Evolutionary conservation across 2,329 filamentous ascomycete species (phyloP).

Genomic region (Penicillium griseofulvum): DNA sequence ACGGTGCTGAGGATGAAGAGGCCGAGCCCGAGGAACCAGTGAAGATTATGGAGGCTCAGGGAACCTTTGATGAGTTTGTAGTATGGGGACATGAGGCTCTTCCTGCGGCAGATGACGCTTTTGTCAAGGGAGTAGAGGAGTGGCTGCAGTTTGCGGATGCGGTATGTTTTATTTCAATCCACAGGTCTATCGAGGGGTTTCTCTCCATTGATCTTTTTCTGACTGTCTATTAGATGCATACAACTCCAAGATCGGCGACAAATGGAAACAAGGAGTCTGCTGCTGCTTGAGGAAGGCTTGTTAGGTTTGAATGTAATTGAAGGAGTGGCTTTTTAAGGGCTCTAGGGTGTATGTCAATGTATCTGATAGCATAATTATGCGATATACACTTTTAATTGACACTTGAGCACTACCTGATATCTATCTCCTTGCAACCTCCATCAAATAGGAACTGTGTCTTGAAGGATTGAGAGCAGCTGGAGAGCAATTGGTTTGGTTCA

Average conservation of each 20-base stretch:
- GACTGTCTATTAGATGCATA: slow-evolving; percentile 29
- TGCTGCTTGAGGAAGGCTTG: not conserved
- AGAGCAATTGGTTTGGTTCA: no score
- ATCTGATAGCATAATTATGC: not conserved
- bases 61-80: slow-evolving; percentile 69
- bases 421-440: not conserved
- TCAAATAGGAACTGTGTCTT: not conserved
- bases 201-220: slow-evolving; percentile 4
- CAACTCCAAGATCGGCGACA: slow-evolving; percentile 4
- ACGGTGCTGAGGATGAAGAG: slow-evolving; percentile 46
- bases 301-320: not conserved
- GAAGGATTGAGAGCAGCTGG: not conserved
- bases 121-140: slow-evolving; percentile 72
- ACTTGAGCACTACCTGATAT: no score
- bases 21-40: slow-evolving; percentile 51
- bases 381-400: not conserved
- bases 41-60: slow-evolving; percentile 59
- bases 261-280: slow-evolving; percentile 7
- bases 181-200: not conserved
- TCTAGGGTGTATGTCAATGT: not conserved
- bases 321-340: not conserved
- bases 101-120: slow-evolving; percentile 65
- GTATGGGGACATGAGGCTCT: slow-evolving; percentile 80
- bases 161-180: slow-evolving; percentile 46
- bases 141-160: slow-evolving; percentile 73